Percentiles rank a stretch among this genome's conserved stretches.
Conservation (phyloP, 495 filamentous ascomycete species). For the Penicillium mononematosum region DNA sequence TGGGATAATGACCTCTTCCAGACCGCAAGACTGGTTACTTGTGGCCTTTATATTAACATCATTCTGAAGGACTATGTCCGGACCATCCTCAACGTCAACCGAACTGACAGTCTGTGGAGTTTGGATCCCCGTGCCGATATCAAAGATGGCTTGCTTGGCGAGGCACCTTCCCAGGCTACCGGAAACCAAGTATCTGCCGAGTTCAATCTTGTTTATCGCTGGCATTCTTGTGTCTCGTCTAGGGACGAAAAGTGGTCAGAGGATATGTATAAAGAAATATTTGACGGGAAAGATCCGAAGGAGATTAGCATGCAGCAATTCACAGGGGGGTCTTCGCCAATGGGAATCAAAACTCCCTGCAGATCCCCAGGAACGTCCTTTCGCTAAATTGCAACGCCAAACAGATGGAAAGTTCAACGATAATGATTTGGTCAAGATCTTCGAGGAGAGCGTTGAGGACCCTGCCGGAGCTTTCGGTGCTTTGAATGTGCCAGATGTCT, state of each 20-base stretch:
- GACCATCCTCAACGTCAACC: constrained; percentile 75
- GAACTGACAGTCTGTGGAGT: constrained; percentile 68
- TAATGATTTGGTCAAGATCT: constrained; percentile 66
- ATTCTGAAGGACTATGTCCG: constrained; percentile 77
- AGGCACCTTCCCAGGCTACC: constrained; percentile 39
- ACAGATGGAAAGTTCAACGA: constrained; percentile 62
- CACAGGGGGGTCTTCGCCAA: constrained; percentile 53
- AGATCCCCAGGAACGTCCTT: constrained; percentile 63
- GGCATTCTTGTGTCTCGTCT: constrained; percentile 74
- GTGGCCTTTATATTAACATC: constrained; percentile 76
- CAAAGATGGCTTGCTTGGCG: constrained; percentile 35
- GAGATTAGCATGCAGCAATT: constrained; percentile 57
- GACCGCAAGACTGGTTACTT: constrained; percentile 68
- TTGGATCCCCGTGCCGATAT: constrained; percentile 69
- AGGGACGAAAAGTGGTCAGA: constrained; percentile 75
- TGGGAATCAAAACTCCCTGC: constrained; percentile 57
- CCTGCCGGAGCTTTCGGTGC: constrained; percentile 62
- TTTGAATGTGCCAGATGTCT: constrained; percentile 67
- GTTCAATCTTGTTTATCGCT: constrained; percentile 74
- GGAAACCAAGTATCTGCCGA: constrained; percentile 79
- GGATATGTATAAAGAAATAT: constrained; percentile 61
- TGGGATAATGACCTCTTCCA: constrained; percentile 79
- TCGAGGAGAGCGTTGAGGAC: constrained; percentile 63
- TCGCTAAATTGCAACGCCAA: constrained; percentile 60
- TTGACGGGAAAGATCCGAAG: constrained; percentile 50